Conservation (phyloP, 2,329 filamentous ascomycete genomes). For the Volutella citrinella region DNA sequence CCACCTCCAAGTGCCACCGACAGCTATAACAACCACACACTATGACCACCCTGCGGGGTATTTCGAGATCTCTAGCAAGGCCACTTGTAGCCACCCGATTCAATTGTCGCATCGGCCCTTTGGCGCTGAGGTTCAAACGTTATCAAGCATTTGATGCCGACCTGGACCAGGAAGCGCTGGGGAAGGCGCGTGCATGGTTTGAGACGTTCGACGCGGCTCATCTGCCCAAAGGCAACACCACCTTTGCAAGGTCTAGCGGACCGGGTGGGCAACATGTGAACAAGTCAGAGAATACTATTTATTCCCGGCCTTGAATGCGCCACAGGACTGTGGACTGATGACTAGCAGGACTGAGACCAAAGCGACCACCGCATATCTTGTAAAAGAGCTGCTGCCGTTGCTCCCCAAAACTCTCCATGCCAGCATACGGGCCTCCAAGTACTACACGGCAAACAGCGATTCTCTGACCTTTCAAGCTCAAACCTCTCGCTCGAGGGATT, state of each 20-base stretch:
- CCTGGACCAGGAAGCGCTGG: slow-evolving; percentile 48
- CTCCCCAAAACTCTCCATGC: slow-evolving; percentile 48
- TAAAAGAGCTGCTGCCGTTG: slow-evolving; percentile 42
- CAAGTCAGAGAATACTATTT: slow-evolving; percentile 48
- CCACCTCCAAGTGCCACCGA: too few species aligned
- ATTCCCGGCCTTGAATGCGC: too few species aligned
- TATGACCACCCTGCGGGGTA: too few species aligned
- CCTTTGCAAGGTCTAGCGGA: slow-evolving; percentile 57
- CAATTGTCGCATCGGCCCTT: too few species aligned
- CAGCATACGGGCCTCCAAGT: slow-evolving; percentile 49
- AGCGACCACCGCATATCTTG: slow-evolving; percentile 51
- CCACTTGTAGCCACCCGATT: too few species aligned
- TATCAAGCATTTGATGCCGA: slow-evolving; percentile 48
- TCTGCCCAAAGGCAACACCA: slow-evolving; percentile 51
- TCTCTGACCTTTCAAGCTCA: slow-evolving; percentile 55
- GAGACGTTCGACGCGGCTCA: slow-evolving; percentile 39
- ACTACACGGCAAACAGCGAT: slow-evolving; percentile 51
- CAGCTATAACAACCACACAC: too few species aligned
- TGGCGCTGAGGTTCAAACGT: slow-evolving; percentile 28
- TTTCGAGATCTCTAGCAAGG: too few species aligned
- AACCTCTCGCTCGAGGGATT: slow-evolving; percentile 47
- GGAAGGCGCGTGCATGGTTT: slow-evolving; percentile 52
- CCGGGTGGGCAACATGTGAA: slow-evolving; percentile 62
- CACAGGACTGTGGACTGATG: slow-evolving; percentile 43
- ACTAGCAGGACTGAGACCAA: slow-evolving; percentile 56